These are phyloP conservation scores for Ambrosia trifida DNA, from an alignment of 129 eudicot species.

Conservation along the genomic window DNA sequence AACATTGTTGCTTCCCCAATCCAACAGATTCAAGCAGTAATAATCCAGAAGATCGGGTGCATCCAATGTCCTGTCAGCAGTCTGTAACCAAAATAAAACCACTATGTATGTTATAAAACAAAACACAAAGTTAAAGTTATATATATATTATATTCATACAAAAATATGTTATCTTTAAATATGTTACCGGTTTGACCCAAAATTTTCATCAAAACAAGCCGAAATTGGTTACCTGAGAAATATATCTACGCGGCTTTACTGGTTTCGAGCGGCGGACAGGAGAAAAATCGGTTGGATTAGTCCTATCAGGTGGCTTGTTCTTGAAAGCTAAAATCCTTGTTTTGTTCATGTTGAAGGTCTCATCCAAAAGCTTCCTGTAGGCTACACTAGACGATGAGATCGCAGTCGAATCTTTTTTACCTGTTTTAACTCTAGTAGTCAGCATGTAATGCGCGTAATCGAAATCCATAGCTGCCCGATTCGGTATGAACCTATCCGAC, in stretches of 20 bases:
- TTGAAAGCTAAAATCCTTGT: slow-evolving; percentile 87
- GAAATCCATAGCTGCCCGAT: slow-evolving; percentile 90
- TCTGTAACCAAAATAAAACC: slow-evolving; percentile 39
- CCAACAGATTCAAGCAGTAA: slow-evolving; percentile 75
- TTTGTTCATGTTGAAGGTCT: slow-evolving; percentile 78
- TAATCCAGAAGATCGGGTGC: slow-evolving; percentile 82
- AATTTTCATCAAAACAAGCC: neutral
- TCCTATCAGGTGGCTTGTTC: slow-evolving; percentile 83
- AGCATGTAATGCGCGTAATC: slow-evolving; percentile 89
- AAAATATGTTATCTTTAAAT: neutral
- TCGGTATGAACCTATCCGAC: slow-evolving; percentile 97
- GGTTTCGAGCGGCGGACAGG: slow-evolving; percentile 58
- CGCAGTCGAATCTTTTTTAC: slow-evolving; percentile 70
- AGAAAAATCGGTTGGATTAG: slow-evolving; percentile 44
- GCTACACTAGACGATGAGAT: slow-evolving; percentile 85
- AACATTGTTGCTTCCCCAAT: slow-evolving; percentile 88
- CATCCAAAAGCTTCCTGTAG: slow-evolving; percentile 80
- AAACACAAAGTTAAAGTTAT: too few relatives aligned
- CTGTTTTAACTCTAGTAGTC: slow-evolving; percentile 53
- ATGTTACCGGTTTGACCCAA: too few relatives aligned
- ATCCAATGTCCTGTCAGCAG: slow-evolving; percentile 87
- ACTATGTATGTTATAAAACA: too few relatives aligned
- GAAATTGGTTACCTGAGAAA: slow-evolving; percentile 63
- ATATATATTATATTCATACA: too few relatives aligned
- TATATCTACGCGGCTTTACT: slow-evolving; percentile 63